Conservation (phyloP, 768 basidiomycete species). For the Leccinum uliginosum region DNA sequence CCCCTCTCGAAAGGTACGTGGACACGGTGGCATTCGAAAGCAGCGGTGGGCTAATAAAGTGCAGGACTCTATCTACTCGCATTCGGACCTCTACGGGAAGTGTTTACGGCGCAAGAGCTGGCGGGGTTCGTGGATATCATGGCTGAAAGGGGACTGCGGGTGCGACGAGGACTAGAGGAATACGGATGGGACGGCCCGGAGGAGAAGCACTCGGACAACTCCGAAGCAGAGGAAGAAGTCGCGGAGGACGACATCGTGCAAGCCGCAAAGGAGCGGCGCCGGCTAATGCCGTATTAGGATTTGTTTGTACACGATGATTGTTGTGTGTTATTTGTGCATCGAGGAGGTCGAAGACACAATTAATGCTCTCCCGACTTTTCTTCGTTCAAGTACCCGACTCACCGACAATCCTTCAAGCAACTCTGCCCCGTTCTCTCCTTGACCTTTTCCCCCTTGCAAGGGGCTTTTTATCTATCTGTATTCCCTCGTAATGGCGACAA, state of each 20-base stretch:
- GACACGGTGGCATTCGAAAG: not conserved
- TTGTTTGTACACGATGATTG: constrained; percentile 15
- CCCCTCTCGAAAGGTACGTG: constrained; percentile 65
- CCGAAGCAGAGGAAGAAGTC: constrained; percentile 37
- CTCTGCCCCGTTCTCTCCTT: constrained; percentile 3
- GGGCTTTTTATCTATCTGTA: constrained; percentile 20
- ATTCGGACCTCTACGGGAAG: constrained; percentile 63
- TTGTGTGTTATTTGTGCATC: constrained; percentile 23
- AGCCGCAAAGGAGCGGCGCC: not conserved
- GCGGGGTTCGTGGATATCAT: constrained; percentile 63
- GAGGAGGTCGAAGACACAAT: constrained; percentile 38
- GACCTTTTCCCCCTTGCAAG: constrained; percentile 16
- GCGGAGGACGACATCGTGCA: constrained; percentile 41
- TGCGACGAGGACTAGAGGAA: constrained; percentile 57
- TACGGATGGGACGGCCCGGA: constrained; percentile 19
- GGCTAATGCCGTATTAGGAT: not conserved
- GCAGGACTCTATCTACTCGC: constrained; percentile 75
- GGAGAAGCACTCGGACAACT: constrained; percentile 14
- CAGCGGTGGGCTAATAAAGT: constrained; percentile 10
- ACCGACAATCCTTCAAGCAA: constrained; percentile 12
- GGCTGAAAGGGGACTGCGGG: constrained; percentile 69
- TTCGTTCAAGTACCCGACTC: constrained; percentile 17
- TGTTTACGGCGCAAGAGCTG: constrained; percentile 59
- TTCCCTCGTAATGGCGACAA: constrained; percentile 47
- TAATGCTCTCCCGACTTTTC: constrained; percentile 33